Percentiles rank a stretch among this genome's conserved stretches.
Conservation (phyloP, 805 yeast genomes). For the Yarrowia sp. region DNA sequence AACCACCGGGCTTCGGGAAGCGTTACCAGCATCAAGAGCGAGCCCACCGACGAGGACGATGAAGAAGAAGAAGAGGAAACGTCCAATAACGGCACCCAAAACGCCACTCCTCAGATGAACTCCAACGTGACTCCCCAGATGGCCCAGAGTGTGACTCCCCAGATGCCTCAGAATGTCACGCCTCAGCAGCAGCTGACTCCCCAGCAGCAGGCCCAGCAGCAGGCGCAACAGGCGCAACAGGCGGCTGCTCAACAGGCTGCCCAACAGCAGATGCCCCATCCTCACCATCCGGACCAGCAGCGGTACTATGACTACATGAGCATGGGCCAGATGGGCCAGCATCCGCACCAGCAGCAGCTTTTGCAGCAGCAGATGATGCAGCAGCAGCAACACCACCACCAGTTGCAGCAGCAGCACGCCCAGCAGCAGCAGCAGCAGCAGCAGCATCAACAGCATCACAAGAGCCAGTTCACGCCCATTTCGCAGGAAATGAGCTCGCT, state of each 20-base stretch:
- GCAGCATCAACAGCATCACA: conserved; percentile 37
- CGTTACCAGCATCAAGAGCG: conserved; percentile 37
- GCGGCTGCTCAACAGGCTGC: conserved; percentile 33
- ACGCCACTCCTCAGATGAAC: conserved; percentile 35
- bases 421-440: conserved; percentile 26
- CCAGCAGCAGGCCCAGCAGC: conserved; percentile 36
- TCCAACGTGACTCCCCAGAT: conserved; percentile 24
- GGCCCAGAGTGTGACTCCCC: conserved; percentile 36
- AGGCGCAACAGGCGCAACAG: conserved; percentile 2
- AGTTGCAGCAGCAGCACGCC: conserved; percentile 31
- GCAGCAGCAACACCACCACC: conserved; percentile 34
- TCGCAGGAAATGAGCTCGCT: conserved; percentile 35
- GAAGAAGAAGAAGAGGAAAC: conserved; percentile 29
- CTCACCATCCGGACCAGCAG: conserved; percentile 24
- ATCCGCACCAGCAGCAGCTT: conserved; percentile 36
- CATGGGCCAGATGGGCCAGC: conserved; percentile 37
- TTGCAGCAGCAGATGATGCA: conserved; percentile 30
- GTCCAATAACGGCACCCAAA: conserved; percentile 21
- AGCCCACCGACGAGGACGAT: conserved; percentile 38
- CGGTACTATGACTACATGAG: conserved; percentile 19
- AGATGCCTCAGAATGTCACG: conserved; percentile 15
- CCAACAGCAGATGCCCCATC: conserved; percentile 31
- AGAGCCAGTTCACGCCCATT: conserved; percentile 35
- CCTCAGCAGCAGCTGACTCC: conserved; percentile 31
- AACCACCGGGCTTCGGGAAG: conserved; percentile 30